phyloP scores from a whole-genome alignment of 2,329 filamentous ascomycete species.

The Hymenoscyphus albidus region DNA sequence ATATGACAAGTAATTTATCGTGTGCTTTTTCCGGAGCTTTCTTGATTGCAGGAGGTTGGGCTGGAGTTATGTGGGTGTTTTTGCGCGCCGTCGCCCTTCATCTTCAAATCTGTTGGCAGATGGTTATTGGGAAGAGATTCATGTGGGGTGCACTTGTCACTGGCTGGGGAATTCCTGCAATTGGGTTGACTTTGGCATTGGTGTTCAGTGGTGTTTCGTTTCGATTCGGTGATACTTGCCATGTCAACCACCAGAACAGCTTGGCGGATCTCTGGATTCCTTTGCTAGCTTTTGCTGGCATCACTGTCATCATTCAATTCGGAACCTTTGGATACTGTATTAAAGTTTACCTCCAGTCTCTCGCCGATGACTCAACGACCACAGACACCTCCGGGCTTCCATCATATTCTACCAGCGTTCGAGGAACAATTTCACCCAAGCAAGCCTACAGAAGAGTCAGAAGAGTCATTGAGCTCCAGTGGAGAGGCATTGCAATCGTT shows the following conservation, averaged over 20 bases:
- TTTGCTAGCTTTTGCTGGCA: slow-evolving; percentile 70
- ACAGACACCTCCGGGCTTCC: slow-evolving; percentile 71
- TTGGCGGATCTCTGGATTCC: slow-evolving; percentile 88
- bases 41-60: slow-evolving; percentile 80
- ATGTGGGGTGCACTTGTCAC: slow-evolving; percentile 78
- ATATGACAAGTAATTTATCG: slow-evolving; percentile 76
- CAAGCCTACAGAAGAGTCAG: slow-evolving; percentile 85
- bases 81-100: slow-evolving; percentile 87
- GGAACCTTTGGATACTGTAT: slow-evolving; percentile 88
- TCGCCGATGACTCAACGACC: slow-evolving; percentile 67
- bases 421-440: slow-evolving; percentile 66
- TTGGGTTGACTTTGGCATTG: slow-evolving; percentile 72
- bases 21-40: slow-evolving; percentile 89
- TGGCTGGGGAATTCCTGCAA: slow-evolving; percentile 79
- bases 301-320: slow-evolving; percentile 77
- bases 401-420: slow-evolving; percentile 70
- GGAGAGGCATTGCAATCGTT: slow-evolving; percentile 88
- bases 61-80: slow-evolving; percentile 85
- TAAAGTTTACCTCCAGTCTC: slow-evolving; percentile 85
- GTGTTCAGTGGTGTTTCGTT: slow-evolving; percentile 89
- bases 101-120: slow-evolving; percentile 96
- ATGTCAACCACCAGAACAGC: slow-evolving; percentile 86
- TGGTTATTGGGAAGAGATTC: slow-evolving; percentile 81
- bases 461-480: slow-evolving; percentile 86
- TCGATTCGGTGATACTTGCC: slow-evolving; percentile 84